These are phyloP conservation scores for Parastagonospora avenae DNA, from an alignment of 2,329 filamentous ascomycete genomes.

Conservation along the genomic window DNA sequence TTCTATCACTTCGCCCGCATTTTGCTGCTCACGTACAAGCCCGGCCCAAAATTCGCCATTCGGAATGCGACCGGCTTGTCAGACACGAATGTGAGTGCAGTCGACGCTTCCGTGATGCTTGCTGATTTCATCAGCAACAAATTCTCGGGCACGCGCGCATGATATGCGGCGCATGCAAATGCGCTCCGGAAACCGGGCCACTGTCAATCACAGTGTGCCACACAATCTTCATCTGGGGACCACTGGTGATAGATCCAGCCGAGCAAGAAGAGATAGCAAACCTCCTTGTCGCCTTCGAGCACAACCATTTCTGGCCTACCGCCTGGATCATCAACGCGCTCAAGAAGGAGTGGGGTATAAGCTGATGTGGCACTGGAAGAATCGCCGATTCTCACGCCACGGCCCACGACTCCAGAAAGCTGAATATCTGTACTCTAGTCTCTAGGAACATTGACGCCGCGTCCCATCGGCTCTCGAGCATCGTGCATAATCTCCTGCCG, in stretches of 20 bases:
- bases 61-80: conserved; percentile 23
- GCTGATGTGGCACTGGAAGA: neutral
- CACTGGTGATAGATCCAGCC: conserved; percentile 20
- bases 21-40: conserved; percentile 37
- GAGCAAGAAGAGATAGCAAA: conserved; percentile 29
- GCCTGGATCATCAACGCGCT: conserved; percentile 37
- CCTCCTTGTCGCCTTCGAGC: conserved; percentile 30
- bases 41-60: conserved; percentile 33
- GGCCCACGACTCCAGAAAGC: too few relatives aligned
- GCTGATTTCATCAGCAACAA: conserved; percentile 17
- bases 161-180: conserved; percentile 33
- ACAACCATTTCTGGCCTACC: conserved; percentile 35
- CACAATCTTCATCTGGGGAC: conserved; percentile 35
- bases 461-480: too few relatives aligned
- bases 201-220: conserved; percentile 32
- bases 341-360: conserved; percentile 31
- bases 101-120: neutral
- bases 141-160: conserved; percentile 32
- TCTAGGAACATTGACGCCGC: too few relatives aligned
- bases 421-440: too few relatives aligned
- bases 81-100: conserved; percentile 24
- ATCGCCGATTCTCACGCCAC: neutral
- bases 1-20: conserved; percentile 38
- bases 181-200: conserved; percentile 30
- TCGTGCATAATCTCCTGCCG: too few relatives aligned